Base-by-base conservation (phyloP, 768 basidiomycete genomes). In the Epithele typhae region DNA sequence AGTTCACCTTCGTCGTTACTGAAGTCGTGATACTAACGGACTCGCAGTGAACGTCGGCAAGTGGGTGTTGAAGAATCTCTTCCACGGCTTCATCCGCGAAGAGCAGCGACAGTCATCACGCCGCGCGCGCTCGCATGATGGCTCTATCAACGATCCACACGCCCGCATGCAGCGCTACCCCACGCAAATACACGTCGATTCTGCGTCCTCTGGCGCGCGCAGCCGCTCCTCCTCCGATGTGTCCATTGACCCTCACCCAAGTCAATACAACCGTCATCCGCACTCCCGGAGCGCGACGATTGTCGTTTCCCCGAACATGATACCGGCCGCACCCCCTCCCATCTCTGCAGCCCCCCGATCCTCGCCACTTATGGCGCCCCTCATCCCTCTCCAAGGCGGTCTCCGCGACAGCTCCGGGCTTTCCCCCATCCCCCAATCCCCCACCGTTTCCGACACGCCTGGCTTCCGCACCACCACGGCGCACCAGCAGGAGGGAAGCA, bases 21-120 rank as follows among this genome's bases (percentile, higher is more conserved):
- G 15, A 35, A 27, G 39, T 42, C 14, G 15, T 30, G 42, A 34
- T 37, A 1, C 17, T 14, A 36, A 18, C n/a, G 24, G 10, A 15
- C 11, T 2, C 7, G 1, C 52, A 96, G 93, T 95, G 54, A 95
- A 94, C 62, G 71, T 95, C 37, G 93, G 91, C 1, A 94, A 90
- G 68, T 94, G 92, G 90, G 79, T 91, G 1, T 65, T 95, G 18
- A 77, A 85, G 23, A 95, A 94, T 61, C 67, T 96, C 12, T 96
- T 95, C 64, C 61, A 80, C 25, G 81, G 79, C 3, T 92, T 92
- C 59, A 75, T 91, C 41, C 72, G 73, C 10, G 88, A 89, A 58
- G 79, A 89, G 53, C 74, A 81, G 48, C 72, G 71, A 21, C 48
- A 57, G 35, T 35, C 60, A 34, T 25, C 66, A 40, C 53, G 60